Evolutionary conservation across 1,284 basidiomycete genomes (phyloP).

Genomic region (Sparassis latifolia): DNA sequence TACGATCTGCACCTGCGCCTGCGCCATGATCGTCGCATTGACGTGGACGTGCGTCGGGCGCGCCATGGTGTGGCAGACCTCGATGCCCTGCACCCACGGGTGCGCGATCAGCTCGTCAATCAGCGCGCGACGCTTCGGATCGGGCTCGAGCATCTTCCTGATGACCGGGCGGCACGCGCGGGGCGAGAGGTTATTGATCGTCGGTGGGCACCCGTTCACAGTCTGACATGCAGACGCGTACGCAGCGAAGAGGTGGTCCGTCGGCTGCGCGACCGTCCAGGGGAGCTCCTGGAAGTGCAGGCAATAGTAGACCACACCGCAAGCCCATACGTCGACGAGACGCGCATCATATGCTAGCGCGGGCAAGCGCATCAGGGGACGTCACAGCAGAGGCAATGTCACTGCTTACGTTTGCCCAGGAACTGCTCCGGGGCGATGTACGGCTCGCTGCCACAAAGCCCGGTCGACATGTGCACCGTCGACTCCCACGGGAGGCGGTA

Average conservation of each 20-base stretch:
- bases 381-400: conserved; percentile 19
- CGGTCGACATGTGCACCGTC: conserved; percentile 95
- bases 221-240: conserved; percentile 68
- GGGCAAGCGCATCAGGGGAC: conserved; percentile 22
- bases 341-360: conserved; percentile 90
- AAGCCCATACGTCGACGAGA: conserved; percentile 96
- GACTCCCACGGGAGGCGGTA: conserved; percentile 98
- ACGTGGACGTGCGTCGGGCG: conserved; percentile 63
- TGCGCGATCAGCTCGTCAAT: conserved; percentile 86
- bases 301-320: conserved; percentile 97
- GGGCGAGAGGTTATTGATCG: conserved; percentile 86
- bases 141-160: conserved; percentile 94
- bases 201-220: conserved; percentile 52
- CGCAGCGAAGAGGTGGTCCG: conserved; percentile 79
- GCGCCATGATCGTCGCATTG: conserved; percentile 22
- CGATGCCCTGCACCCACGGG: conserved; percentile 76
- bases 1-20: conserved; percentile 19
- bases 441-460: conserved; percentile 94
- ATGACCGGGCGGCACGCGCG: conserved; percentile 81
- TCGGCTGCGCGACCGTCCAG: conserved; percentile 89
- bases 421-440: conserved; percentile 99
- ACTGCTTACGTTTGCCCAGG: conserved; percentile 83
- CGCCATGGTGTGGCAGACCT: conserved; percentile 61
- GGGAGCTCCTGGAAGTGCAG: conserved; percentile 95
- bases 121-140: conserved; percentile 73